These are phyloP conservation scores for Penicillium paneum DNA, from an alignment of 2,329 filamentous ascomycete species.

Conservation along the genomic window DNA sequence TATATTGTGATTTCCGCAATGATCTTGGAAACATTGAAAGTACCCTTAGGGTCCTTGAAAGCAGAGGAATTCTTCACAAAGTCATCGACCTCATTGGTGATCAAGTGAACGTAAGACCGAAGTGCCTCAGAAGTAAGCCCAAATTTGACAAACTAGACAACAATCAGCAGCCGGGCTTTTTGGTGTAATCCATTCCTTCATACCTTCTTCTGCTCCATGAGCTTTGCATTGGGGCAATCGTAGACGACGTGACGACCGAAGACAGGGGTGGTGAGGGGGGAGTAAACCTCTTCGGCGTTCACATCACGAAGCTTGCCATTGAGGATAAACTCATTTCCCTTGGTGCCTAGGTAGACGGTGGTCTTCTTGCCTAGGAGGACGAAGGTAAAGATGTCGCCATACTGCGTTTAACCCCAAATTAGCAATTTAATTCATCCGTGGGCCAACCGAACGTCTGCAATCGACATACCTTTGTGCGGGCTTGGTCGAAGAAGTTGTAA, in stretches of 20 bases:
- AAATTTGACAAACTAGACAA: conserved; percentile 58
- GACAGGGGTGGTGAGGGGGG: conserved; percentile 65
- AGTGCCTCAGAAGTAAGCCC: conserved; percentile 62
- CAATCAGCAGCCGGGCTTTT: neutral
- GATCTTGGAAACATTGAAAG: conserved; percentile 67
- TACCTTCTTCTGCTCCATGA: conserved; percentile 97
- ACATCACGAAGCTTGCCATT: conserved; percentile 89
- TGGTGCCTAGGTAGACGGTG: conserved; percentile 76
- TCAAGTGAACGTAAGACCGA: conserved; percentile 72
- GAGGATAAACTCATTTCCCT: conserved; percentile 86
- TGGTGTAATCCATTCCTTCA: conserved; percentile 11
- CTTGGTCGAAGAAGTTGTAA: conserved; percentile 61
- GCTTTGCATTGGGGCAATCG: conserved; percentile 83
- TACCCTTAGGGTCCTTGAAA: conserved; percentile 67
- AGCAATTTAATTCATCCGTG: conserved; percentile 1
- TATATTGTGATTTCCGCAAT: conserved; percentile 89
- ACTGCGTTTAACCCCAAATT: conserved; percentile 46
- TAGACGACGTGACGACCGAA: conserved; percentile 88
- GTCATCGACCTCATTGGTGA: conserved; percentile 68
- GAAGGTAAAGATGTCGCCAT: conserved; percentile 88
- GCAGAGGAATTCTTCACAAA: conserved; percentile 66
- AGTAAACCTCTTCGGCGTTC: conserved; percentile 87
- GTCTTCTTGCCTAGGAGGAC: conserved; percentile 84
- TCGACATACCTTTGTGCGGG: conserved; percentile 66
- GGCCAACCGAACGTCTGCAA: neutral